Evolutionary conservation across 257 asterid genomes (phyloP).

Genomic region (Penstemon newberryi): DNA sequence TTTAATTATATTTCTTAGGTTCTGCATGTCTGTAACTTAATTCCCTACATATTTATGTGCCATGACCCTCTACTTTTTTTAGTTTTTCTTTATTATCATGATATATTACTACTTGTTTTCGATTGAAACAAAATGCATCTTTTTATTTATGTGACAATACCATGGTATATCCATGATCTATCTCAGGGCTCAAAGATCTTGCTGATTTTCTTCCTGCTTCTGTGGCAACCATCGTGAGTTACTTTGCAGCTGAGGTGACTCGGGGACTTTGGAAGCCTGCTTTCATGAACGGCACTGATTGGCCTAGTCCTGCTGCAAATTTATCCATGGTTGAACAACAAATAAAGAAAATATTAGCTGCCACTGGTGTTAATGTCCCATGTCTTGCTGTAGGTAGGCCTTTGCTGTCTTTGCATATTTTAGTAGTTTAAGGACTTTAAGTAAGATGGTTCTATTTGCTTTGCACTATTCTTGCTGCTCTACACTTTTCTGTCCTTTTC

Average conservation of each 20-base stretch:
- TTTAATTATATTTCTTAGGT: too few species aligned
- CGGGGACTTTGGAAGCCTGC: slow-evolving; percentile 98
- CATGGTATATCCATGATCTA: slow-evolving; percentile 3
- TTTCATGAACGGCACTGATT: slow-evolving; percentile 95
- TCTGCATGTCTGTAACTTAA: too few species aligned
- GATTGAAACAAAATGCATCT: slow-evolving; percentile 11
- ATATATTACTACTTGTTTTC: slow-evolving; percentile 19
- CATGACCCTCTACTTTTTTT: slow-evolving; percentile 9
- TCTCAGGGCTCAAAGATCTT: slow-evolving; percentile 95
- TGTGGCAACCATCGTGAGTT: slow-evolving; percentile 85
- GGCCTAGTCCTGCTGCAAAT: slow-evolving; percentile 98
- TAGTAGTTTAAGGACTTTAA: slow-evolving; percentile 12
- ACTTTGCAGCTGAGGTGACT: slow-evolving; percentile 93
- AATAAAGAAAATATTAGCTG: slow-evolving; percentile 80
- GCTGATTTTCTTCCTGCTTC: slow-evolving; percentile 98
- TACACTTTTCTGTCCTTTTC: slow-evolving; percentile 15
- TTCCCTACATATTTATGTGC: background rate
- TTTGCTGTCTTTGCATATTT: slow-evolving; percentile 21
- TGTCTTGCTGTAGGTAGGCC: slow-evolving; percentile 63
- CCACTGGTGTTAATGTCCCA: slow-evolving; percentile 92
- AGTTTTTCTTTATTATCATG: background rate
- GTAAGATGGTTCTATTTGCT: slow-evolving; percentile 10
- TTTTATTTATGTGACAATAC: slow-evolving; percentile 18
- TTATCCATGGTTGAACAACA: slow-evolving; percentile 79
- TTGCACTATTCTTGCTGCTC: slow-evolving; percentile 2